Base-by-base conservation (phyloP, 768 basidiomycete genomes). In the Boletus sp. region DNA sequence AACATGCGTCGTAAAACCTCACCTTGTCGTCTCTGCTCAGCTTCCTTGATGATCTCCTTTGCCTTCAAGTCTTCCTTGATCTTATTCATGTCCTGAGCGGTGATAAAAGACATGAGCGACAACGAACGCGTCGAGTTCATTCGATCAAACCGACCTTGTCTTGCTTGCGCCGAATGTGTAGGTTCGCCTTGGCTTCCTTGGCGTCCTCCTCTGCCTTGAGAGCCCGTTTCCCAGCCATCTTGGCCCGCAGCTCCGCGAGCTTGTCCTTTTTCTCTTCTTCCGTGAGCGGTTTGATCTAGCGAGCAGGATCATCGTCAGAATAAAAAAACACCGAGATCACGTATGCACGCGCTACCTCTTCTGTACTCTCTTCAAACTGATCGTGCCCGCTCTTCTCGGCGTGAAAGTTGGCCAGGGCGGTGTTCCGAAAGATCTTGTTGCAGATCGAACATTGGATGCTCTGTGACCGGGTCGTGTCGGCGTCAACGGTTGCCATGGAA, bases 361-460 rank as follows among this genome's bases (percentile, higher is more conserved):
- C 94, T 0, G 86, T 91, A 2, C 90, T 94, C 67, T 98, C 96
- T 69, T 97, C 95, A 60, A 98, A 98, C 62, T 94, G 87, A 71
- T 93, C 87, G 69, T 99, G 96, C 0, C 96, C 96, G 62, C 86
- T 91, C 77, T 94, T 94, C 73, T 95, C 93, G 0, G 94, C 95
- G 65, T 97, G 95, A 72, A 85, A 96, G 62, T 92, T 91, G 14
- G 92, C 95, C 15, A 96, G 77, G 3, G 90, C 91, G 0, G 90
- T 88, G 63, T 92, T 94, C 66, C 78, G 77, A 79, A 97, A 97
- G 24, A 84, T 78, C 76, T 97, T 97, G 58, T 87, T 84, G 70
- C 94, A 96, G 65, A 89, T 71, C 7, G 84, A 80, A 68, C 92
- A 94, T 74, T 86, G 90, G 76, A 94, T 90, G 67, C 88, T 92